A percentile compares a stretch with the other conserved stretches of the same genome.
These are phyloP conservation scores for Yamadazyma phyllophila DNA, from an alignment of 805 yeast species.

Conservation along the genomic window DNA sequence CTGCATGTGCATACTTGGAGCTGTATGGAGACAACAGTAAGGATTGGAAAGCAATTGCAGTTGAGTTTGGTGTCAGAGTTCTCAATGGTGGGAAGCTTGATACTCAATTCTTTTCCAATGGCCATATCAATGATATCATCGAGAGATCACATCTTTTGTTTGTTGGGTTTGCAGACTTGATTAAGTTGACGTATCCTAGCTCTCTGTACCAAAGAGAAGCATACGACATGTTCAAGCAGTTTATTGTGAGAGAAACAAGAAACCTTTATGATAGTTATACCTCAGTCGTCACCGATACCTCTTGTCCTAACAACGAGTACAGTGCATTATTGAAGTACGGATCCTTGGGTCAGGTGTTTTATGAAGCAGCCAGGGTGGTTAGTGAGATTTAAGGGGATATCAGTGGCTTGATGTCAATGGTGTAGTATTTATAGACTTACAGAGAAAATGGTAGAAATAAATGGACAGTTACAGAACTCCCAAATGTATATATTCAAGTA, in stretches of 20 bases:
- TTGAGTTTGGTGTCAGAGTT: constrained; percentile 18
- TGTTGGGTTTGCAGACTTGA: constrained; percentile 26
- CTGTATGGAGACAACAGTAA: constrained; percentile 11
- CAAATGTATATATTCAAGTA: no score
- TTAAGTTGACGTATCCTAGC: constrained; percentile 15
- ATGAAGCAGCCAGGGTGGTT: constrained; percentile 17
- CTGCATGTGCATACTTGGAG: constrained; percentile 22
- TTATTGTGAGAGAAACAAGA: constrained; percentile 21
- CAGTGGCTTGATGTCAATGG: no score
- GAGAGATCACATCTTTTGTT: constrained; percentile 24
- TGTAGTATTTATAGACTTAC: no score
- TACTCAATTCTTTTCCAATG: constrained; percentile 17
- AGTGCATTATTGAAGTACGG: constrained; percentile 19
- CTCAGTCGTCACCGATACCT: constrained; percentile 5
- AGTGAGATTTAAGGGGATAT: constrained; percentile 11
- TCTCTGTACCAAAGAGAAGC: constrained; percentile 16
- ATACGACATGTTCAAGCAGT: constrained; percentile 17
- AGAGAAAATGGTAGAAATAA: no score
- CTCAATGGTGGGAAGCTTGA: constrained; percentile 17
- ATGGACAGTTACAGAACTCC: no score
- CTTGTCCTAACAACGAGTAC: constrained; percentile 13
- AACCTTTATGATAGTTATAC: constrained; percentile 14
- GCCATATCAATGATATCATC: constrained; percentile 24
- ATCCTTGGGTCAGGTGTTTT: constrained; percentile 22
- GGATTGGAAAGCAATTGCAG: constrained; percentile 22